Evolutionary conservation across 2,329 filamentous ascomycete species (phyloP).

Genomic region (Fusarium longipes): DNA sequence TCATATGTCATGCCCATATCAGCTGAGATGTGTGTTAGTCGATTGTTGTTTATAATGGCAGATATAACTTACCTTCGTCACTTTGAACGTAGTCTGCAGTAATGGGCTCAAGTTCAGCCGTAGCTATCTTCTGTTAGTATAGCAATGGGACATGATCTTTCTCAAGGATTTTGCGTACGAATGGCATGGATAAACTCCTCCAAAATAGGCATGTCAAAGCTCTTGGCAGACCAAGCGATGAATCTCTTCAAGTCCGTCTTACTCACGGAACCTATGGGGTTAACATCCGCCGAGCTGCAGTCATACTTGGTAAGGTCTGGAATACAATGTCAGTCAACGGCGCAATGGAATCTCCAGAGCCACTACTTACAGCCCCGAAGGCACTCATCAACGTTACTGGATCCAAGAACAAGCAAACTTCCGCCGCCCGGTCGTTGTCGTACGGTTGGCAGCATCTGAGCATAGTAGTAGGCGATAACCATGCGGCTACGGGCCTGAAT

Average conservation of each 20-base stretch:
- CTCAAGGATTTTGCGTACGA: conserved; percentile 52
- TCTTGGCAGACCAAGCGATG: conserved; percentile 65
- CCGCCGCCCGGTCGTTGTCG: conserved; percentile 42
- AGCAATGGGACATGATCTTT: rapidly evolving
- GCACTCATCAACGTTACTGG: conserved; percentile 47
- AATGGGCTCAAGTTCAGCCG: conserved; percentile 61
- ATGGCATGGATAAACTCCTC: conserved; percentile 69
- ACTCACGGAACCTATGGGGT: conserved; percentile 42
- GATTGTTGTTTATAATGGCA: not conserved
- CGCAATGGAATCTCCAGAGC: no score
- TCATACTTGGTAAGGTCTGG: conserved; percentile 43
- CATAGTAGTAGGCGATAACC: conserved; percentile 47
- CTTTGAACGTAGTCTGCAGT: conserved; percentile 52
- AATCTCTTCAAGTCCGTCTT: conserved; percentile 76
- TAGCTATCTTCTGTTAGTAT: conserved; percentile 6
- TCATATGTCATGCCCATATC: conserved; percentile 59
- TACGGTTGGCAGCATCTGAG: conserved; percentile 50
- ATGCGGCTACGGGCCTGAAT: conserved; percentile 30
- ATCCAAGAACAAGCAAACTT: conserved; percentile 45
- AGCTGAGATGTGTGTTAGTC: conserved; percentile 13
- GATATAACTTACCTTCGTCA: conserved; percentile 47
- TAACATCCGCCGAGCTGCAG: conserved; percentile 56
- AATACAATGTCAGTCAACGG: not conserved
- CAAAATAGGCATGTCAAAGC: conserved; percentile 71
- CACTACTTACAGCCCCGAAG: conserved; percentile 16